Evolutionary conservation across 2,329 filamentous ascomycete genomes (phyloP).

Genomic region (Sphaerulina musiva): DNA sequence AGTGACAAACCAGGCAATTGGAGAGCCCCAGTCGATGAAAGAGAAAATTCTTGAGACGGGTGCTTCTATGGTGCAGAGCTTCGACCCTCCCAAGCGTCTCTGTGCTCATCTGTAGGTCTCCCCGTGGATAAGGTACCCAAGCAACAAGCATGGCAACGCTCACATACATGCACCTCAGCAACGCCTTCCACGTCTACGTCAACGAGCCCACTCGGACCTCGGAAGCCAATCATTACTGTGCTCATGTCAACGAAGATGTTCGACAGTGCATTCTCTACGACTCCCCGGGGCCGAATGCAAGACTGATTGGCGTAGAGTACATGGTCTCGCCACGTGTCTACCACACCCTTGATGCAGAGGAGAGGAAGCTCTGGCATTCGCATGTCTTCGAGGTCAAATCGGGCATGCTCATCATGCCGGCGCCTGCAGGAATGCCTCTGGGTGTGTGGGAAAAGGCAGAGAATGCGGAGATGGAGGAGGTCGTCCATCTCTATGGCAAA

Average conservation of each 20-base stretch:
- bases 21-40: slow-evolving; percentile 47
- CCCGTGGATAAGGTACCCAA: too few relatives aligned
- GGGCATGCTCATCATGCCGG: slow-evolving; percentile 74
- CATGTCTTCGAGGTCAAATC: slow-evolving; percentile 68
- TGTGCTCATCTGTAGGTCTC: slow-evolving; percentile 66
- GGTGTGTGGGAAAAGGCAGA: slow-evolving; percentile 69
- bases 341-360: slow-evolving; percentile 56
- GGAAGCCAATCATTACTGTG: slow-evolving; percentile 80
- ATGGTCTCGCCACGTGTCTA: slow-evolving; percentile 71
- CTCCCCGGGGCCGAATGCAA: slow-evolving; percentile 56
- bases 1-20: slow-evolving; percentile 40
- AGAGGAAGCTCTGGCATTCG: slow-evolving; percentile 75
- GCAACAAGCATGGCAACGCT: background rate
- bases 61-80: slow-evolving; percentile 56
- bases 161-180: slow-evolving; percentile 32
- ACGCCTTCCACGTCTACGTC: slow-evolving; percentile 82
- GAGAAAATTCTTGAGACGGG: slow-evolving; percentile 57
- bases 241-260: slow-evolving; percentile 69
- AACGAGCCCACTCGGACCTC: slow-evolving; percentile 61
- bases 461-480: slow-evolving; percentile 70
- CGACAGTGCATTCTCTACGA: slow-evolving; percentile 85
- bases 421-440: slow-evolving; percentile 49
- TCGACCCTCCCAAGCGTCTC: slow-evolving; percentile 63
- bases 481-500: slow-evolving; percentile 72
- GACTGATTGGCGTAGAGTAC: slow-evolving; percentile 80